Base-by-base conservation (phyloP, 495 filamentous ascomycete genomes). In the Aspergillus steynii region DNA sequence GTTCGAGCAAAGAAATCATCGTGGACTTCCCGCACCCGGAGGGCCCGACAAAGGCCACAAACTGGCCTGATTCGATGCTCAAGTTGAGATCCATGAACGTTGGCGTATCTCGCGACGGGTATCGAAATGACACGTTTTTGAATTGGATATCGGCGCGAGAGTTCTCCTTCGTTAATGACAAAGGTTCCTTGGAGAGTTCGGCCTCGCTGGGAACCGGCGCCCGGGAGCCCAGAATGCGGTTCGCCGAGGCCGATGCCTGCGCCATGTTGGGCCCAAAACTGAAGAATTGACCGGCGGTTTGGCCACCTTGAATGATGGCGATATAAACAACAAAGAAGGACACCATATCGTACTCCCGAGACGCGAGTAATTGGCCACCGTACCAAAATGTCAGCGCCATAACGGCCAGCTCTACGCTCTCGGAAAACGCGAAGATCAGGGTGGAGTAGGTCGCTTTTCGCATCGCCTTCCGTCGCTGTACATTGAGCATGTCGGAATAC, bases 1-100 rank as follows among this genome's bases (percentile, higher is more conserved):
- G 59, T 71, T 88, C 86, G 0, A 92, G 71, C 0, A 92, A 73
- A 2, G 82, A 82, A 25, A 91, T 79, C 25, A 88, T 77, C 10
- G 86, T 90, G 2, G 83, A 87, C 64, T 94, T 94, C 12, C 90
- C 90, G 29, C 85, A 89, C 25, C 90, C 90, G 0, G 82, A 86
- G 0, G 87, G 75, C 3, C 90, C 90, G 6, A 92, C 89, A n/a
- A 94, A 76, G 0, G 87, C 90, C 2, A 82, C 84, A 57, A 84
- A 88, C 61, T 88, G 81, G 1, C 89, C 89, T 45, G 83, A 82
- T 47, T 83, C 74, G 54, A 92, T 89, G 2, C 42, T 51, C 0
- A 77, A 12, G 29, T 68, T 66, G 10, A 78, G 46, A 5, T 77
- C 73, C 2, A 59, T 65, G 62, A 89, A 84, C 12, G 85, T 77